These are phyloP conservation scores for Rusavskia elegans DNA, from an alignment of 495 filamentous ascomycete genomes.

Conservation along the genomic window DNA sequence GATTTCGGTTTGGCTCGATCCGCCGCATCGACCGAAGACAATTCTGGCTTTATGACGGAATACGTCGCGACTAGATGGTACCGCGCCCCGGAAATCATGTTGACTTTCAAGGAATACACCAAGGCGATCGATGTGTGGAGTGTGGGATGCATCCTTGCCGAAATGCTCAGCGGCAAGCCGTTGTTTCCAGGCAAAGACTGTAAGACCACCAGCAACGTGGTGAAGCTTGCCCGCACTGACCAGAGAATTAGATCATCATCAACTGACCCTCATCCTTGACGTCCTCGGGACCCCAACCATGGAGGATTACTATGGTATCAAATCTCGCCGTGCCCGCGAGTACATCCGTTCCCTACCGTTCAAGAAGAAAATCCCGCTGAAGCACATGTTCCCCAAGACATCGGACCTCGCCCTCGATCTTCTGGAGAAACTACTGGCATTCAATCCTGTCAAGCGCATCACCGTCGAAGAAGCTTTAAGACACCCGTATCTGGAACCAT, in stretches of 20 bases:
- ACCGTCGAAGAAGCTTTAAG: slow-evolving; percentile 93
- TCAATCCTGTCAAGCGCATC: slow-evolving; percentile 98
- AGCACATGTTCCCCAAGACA: slow-evolving; percentile 92
- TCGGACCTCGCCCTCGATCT: slow-evolving; percentile 87
- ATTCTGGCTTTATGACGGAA: slow-evolving; percentile 99
- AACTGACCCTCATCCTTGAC: slow-evolving; percentile 93
- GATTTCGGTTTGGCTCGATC: slow-evolving; percentile 94
- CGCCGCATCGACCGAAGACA: slow-evolving; percentile 88
- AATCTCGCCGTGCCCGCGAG: slow-evolving; percentile 91
- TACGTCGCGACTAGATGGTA: slow-evolving; percentile 99
- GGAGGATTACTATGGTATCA: slow-evolving; percentile 99
- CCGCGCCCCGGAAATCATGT: slow-evolving; percentile 98
- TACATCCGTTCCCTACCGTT: slow-evolving; percentile 99
- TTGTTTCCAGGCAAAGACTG: slow-evolving; percentile 98
- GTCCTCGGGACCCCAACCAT: slow-evolving; percentile 98
- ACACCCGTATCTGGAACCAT: slow-evolving; percentile 96
- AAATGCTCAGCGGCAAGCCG: slow-evolving; percentile 98
- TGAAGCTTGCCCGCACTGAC: slow-evolving; percentile 6
- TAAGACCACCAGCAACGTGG: slow-evolving; percentile 29
- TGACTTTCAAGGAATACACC: slow-evolving; percentile 99
- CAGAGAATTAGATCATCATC: slow-evolving; percentile 67
- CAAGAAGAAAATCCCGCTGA: slow-evolving; percentile 99
- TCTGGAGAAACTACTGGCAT: slow-evolving; percentile 86
- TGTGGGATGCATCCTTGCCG: slow-evolving; percentile 97
- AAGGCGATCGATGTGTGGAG: slow-evolving; percentile 99